A percentile compares a stretch with the other conserved stretches of the same genome.
These are phyloP conservation scores for Aquanectria penicillioides DNA, from an alignment of 2,329 filamentous ascomycete species.

Conservation along the genomic window DNA sequence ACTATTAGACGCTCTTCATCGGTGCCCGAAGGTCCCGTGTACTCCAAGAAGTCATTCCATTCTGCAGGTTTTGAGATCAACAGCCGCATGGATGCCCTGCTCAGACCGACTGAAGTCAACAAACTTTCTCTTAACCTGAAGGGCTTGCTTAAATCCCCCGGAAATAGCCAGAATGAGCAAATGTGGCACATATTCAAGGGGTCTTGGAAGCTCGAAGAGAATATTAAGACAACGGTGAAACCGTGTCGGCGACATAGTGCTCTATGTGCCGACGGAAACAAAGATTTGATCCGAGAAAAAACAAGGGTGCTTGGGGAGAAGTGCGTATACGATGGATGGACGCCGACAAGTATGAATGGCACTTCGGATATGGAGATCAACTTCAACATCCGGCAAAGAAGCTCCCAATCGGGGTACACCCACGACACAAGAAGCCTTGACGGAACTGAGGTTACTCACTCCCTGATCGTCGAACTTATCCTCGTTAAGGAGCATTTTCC, in stretches of 20 bases:
- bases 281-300: conserved; percentile 59
- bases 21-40: conserved; percentile 77
- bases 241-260: conserved; percentile 77
- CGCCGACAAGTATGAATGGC: conserved; percentile 67
- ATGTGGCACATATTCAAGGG: conserved; percentile 89
- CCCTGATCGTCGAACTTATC: conserved; percentile 88
- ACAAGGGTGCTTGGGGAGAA: conserved; percentile 79
- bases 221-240: conserved; percentile 76
- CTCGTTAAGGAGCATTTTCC: conserved; percentile 88
- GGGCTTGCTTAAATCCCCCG: conserved; percentile 77
- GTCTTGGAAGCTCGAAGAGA: conserved; percentile 92
- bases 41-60: conserved; percentile 76
- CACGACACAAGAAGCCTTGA: conserved; percentile 80
- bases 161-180: conserved; percentile 71
- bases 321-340: conserved; percentile 88
- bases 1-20: conserved; percentile 80
- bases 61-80: conserved; percentile 90
- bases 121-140: conserved; percentile 16
- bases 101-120: conserved; percentile 84
- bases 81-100: conserved; percentile 80
- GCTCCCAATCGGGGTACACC: conserved; percentile 65
- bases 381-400: conserved; percentile 51
- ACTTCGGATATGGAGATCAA: conserved; percentile 71
- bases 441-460: conserved; percentile 83
- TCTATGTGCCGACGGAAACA: neutral